Conservation (phyloP, 2,329 filamentous ascomycete species). For the Aspergillus ruber region DNA sequence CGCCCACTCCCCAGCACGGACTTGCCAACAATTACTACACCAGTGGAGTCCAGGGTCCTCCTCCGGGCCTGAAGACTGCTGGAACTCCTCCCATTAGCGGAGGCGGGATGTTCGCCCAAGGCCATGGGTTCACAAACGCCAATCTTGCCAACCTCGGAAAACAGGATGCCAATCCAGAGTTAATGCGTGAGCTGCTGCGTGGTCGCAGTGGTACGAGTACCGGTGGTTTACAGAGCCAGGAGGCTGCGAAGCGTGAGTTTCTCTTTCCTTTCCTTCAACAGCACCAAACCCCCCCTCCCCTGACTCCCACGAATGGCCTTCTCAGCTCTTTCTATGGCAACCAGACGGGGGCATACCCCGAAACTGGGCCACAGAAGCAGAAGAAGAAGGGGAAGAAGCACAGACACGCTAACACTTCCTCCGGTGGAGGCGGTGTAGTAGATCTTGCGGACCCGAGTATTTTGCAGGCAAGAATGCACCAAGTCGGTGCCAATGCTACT, state of each 20-base stretch:
- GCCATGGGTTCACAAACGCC: conserved; percentile 67
- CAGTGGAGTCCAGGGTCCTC: conserved; percentile 81
- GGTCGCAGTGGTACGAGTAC: conserved; percentile 54
- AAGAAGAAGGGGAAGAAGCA: conserved; percentile 99
- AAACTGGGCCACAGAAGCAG: conserved; percentile 84
- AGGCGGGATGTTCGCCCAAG: conserved; percentile 81
- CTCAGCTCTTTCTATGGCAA: conserved; percentile 86
- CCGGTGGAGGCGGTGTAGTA: conserved; percentile 98
- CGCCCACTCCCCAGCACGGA: conserved; percentile 32
- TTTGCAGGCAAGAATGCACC: conserved; percentile 94
- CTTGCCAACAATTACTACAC: conserved; percentile 68
- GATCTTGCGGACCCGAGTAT: conserved; percentile 99
- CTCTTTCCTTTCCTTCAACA: conserved; percentile 88
- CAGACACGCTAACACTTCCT: conserved; percentile 99
- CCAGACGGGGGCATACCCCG: conserved; percentile 80
- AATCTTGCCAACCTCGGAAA: conserved; percentile 51
- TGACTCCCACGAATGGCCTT: conserved; percentile 86
- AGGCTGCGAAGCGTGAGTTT: conserved; percentile 97
- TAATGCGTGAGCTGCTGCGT: conserved; percentile 77
- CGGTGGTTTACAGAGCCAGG: conserved; percentile 65
- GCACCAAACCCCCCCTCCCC: conserved; percentile 80
- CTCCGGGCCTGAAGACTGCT: conserved; percentile 89
- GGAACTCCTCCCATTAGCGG: conserved; percentile 80
- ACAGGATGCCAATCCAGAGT: conserved; percentile 67
- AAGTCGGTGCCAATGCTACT: conserved; percentile 65